phyloP scores from a whole-genome alignment of 768 basidiomycete genomes.

The Hebeloma cylindrosporum region DNA sequence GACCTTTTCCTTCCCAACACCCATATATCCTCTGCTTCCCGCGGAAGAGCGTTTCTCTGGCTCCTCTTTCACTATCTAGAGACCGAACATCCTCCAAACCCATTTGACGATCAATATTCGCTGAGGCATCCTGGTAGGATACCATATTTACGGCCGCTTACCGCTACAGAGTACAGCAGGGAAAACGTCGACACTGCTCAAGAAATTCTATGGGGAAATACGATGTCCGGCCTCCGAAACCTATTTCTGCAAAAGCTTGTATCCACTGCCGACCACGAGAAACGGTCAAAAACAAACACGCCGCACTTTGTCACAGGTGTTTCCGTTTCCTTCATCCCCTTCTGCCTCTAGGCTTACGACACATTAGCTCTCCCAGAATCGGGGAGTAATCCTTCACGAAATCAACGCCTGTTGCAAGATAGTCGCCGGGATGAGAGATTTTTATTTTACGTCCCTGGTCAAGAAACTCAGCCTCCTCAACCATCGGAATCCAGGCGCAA shows the following conservation, averaged over 20 bases:
- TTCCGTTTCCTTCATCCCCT: neutral
- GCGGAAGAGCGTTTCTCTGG: constrained; percentile 82
- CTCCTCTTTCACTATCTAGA: constrained; percentile 83
- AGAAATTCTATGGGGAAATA: constrained; percentile 75
- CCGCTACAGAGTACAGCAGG: constrained; percentile 48
- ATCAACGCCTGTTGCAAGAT: constrained; percentile 42
- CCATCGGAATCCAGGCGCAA: constrained; percentile 22
- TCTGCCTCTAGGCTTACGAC: neutral
- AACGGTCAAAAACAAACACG: constrained; percentile 41
- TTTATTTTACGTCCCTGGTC: constrained; percentile 50
- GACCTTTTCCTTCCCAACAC: constrained; percentile 81
- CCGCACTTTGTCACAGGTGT: constrained; percentile 50
- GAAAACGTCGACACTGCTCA: constrained; percentile 81
- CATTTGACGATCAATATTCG: constrained; percentile 72
- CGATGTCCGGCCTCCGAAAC: constrained; percentile 73
- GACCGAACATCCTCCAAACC: constrained; percentile 59
- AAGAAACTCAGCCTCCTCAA: constrained; percentile 27
- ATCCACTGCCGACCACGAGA: constrained; percentile 51
- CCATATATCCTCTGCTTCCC: constrained; percentile 65
- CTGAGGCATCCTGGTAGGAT: constrained; percentile 57
- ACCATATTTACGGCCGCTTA: constrained; percentile 57
- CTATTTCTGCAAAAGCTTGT: constrained; percentile 71
- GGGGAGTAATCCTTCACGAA: constrained; percentile 32
- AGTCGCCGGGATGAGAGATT: constrained; percentile 43
- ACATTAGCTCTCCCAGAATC: constrained; percentile 25